phyloP scores from a whole-genome alignment of 83 land plant species.

The Diphasiastrum complanatum region DNA sequence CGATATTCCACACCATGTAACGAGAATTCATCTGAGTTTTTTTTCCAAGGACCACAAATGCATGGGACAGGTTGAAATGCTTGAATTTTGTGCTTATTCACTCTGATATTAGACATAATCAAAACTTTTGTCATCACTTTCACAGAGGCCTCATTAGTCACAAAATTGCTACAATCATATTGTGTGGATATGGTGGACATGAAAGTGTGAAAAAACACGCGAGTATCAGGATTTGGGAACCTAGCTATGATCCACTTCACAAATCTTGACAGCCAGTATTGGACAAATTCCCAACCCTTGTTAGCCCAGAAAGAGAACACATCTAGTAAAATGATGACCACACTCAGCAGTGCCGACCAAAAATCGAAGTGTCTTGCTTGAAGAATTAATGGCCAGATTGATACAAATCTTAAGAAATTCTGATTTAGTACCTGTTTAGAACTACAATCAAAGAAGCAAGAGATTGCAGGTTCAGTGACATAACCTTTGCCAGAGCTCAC shows the following conservation, averaged over 20 bases:
- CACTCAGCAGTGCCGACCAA: conserved; percentile 1
- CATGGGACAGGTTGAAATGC: not conserved
- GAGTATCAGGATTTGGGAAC: not conserved
- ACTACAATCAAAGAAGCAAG: conserved; percentile 10
- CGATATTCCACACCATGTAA: not conserved
- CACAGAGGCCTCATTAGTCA: not conserved
- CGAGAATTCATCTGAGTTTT: too few species aligned
- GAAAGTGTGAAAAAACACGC: conserved; percentile 1
- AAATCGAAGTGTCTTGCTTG: conserved; percentile 11
- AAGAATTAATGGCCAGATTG: conserved; percentile 14
- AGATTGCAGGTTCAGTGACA: not conserved
- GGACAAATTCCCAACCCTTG: conserved; percentile 7
- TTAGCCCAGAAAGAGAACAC: conserved; percentile 9
- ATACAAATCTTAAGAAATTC: conserved; percentile 10
- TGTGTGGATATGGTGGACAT: not conserved
- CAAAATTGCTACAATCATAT: not conserved
- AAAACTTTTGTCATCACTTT: conserved; percentile 6
- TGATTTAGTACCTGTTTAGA: conserved; percentile 1
- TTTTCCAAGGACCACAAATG: not conserved
- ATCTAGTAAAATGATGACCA: conserved; percentile 1
- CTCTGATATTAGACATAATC: not conserved
- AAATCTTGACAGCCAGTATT: conserved; percentile 5
- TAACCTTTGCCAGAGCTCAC: conserved; percentile 11
- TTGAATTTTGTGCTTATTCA: conserved; percentile 6
- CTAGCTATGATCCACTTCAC: conserved; percentile 3